phyloP scores from a whole-genome alignment of 345 rosid species.

The Eucalyptus lansdowneana region DNA sequence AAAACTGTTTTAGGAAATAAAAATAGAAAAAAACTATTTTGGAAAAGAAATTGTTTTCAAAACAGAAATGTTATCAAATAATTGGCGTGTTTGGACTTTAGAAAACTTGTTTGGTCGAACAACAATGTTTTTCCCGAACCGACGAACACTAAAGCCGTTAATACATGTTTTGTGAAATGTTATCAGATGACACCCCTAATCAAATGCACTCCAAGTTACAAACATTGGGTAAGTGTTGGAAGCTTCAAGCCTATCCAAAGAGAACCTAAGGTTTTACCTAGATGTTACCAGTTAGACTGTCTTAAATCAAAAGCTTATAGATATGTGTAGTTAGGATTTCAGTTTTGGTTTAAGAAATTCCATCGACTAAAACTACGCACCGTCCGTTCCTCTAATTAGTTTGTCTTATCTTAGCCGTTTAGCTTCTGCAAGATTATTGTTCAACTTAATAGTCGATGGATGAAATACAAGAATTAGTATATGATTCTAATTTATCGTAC shows the following conservation, averaged over 20 bases:
- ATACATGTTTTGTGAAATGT: no score
- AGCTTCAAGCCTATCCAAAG: background rate
- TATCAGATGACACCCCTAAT: no score
- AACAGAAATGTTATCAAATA: rapidly evolving
- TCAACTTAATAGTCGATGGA: background rate
- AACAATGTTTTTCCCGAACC: no score
- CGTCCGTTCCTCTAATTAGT: background rate
- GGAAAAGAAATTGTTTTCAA: no score
- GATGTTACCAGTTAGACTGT: background rate
- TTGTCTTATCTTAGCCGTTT: background rate
- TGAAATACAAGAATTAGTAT: background rate
- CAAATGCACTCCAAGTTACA: rapidly evolving
- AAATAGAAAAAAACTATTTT: no score
- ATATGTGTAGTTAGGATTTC: background rate
- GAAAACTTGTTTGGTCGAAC: no score
- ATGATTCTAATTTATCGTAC: background rate
- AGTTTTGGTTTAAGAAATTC: background rate
- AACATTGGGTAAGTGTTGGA: background rate
- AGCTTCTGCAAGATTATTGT: background rate
- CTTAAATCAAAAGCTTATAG: background rate
- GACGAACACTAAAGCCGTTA: no score
- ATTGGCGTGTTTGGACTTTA: no score
- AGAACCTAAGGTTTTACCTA: background rate
- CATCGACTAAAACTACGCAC: background rate
- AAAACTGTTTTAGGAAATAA: no score